Evolutionary conservation across 495 filamentous ascomycete species (phyloP).

Genomic region (Oidiodendron maius): DNA sequence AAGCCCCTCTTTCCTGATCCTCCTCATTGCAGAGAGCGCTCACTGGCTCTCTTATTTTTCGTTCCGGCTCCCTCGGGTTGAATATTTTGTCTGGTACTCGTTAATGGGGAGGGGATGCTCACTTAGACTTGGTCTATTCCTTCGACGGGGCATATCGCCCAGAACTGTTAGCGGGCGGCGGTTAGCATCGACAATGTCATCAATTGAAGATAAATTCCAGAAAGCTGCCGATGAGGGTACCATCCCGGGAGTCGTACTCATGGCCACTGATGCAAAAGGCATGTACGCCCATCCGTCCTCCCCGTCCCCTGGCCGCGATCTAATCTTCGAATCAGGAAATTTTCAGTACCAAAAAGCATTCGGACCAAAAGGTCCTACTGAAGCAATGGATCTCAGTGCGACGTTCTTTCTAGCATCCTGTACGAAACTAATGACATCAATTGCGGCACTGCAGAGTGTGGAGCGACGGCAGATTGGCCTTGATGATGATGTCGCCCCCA

Average conservation of each 20-base stretch:
- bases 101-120: too few species aligned
- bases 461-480: constrained; percentile 43
- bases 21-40: too few species aligned
- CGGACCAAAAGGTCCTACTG: constrained; percentile 9
- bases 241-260: not conserved
- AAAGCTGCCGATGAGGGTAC: not conserved
- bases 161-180: too few species aligned
- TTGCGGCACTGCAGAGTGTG: constrained; percentile 57
- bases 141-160: too few species aligned
- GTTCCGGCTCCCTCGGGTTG: too few species aligned
- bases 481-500: constrained; percentile 14
- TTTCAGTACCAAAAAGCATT: constrained; percentile 14
- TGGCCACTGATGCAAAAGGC: not conserved
- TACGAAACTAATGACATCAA: constrained; percentile 46
- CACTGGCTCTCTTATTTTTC: too few species aligned
- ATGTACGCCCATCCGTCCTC: too few species aligned
- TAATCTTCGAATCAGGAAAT: too few species aligned
- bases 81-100: too few species aligned
- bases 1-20: too few species aligned
- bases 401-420: constrained; percentile 54
- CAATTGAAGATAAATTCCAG: not conserved
- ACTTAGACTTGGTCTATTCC: too few species aligned
- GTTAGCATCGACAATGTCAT: not conserved
- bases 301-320: too few species aligned
- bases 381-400: constrained; percentile 41